A percentile compares a stretch with the other conserved stretches of the same genome.
These are phyloP conservation scores for Calocybe gangraenosa DNA, from an alignment of 768 basidiomycete genomes.

Conservation along the genomic window DNA sequence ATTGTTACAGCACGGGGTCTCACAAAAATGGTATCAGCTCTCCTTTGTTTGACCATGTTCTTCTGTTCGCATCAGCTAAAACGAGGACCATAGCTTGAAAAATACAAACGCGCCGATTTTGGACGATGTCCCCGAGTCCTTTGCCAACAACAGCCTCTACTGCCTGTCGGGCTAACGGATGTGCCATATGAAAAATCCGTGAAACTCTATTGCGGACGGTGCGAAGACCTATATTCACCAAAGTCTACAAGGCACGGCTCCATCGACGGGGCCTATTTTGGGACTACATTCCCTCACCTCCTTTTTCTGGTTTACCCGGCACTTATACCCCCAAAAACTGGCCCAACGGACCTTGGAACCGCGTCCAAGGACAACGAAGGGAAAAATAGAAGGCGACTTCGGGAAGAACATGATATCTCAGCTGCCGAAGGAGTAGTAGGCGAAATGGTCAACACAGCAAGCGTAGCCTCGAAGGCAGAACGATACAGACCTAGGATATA, in stretches of 20 bases:
- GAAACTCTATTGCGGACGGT: slow-evolving; percentile 97
- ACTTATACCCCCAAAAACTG: slow-evolving; percentile 81
- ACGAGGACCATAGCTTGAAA: slow-evolving; percentile 64
- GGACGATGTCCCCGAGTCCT: slow-evolving; percentile 97
- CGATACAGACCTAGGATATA: slow-evolving; percentile 91
- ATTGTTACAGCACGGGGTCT: slow-evolving; percentile 93
- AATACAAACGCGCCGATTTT: slow-evolving; percentile 98
- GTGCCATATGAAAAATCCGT: slow-evolving; percentile 98
- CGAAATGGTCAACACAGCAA: slow-evolving; percentile 72
- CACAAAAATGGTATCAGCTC: slow-evolving; percentile 77
- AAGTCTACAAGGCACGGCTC: slow-evolving; percentile 96
- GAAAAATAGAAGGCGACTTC: slow-evolving; percentile 34
- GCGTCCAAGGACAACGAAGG: slow-evolving; percentile 19
- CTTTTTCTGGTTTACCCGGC: slow-evolving; percentile 96
- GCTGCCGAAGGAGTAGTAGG: slow-evolving; percentile 50
- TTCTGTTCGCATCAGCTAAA: background rate
- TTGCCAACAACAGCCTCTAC: slow-evolving; percentile 90
- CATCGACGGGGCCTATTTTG: slow-evolving; percentile 98
- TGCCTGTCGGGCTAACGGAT: slow-evolving; percentile 95
- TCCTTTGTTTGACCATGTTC: background rate
- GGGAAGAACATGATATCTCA: slow-evolving; percentile 55
- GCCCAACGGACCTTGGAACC: slow-evolving; percentile 32
- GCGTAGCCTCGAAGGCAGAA: slow-evolving; percentile 85
- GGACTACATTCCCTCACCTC: slow-evolving; percentile 96
- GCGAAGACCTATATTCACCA: slow-evolving; percentile 97